Evolutionary conservation across 192 early-diverging fungal genomes (phyloP).

Genomic region (Dimargaris xerosporica): DNA sequence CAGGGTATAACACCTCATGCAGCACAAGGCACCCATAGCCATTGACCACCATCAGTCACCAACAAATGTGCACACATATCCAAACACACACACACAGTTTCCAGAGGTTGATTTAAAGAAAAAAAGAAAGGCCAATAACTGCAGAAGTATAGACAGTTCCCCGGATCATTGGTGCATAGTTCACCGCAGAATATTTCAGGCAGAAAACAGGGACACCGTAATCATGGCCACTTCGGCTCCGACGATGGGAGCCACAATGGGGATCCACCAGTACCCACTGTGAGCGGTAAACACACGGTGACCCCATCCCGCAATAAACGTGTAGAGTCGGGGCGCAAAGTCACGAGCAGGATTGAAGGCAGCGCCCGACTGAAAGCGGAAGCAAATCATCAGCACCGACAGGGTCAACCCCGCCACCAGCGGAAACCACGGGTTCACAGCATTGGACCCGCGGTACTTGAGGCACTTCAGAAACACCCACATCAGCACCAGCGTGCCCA

Average conservation of each 20-base stretch:
- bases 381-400: conserved; percentile 33
- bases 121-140: too few species aligned
- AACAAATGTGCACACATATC: too few species aligned
- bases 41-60: too few species aligned
- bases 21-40: too few species aligned
- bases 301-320: conserved; percentile 44
- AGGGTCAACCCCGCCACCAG: conserved; percentile 42
- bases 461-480: conserved; percentile 38
- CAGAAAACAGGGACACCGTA: conserved; percentile 18
- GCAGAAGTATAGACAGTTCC: too few species aligned
- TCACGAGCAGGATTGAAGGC: conserved; percentile 65
- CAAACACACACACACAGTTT: too few species aligned
- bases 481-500: conserved; percentile 42
- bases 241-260: conserved; percentile 34
- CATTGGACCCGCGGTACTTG: conserved; percentile 11
- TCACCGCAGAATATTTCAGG: too few species aligned
- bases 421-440: conserved; percentile 18
- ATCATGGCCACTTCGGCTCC: conserved; percentile 27
- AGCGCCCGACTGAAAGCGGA: conserved; percentile 43
- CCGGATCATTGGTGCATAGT: too few species aligned
- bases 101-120: too few species aligned
- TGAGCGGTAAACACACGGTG: conserved; percentile 29
- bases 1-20: too few species aligned
- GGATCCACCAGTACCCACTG: conserved; percentile 37
- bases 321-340: conserved; percentile 55